Evolutionary conservation across 1,139 yeast genomes (phyloP).

Genomic region (Blastobotrys ciferrii): DNA sequence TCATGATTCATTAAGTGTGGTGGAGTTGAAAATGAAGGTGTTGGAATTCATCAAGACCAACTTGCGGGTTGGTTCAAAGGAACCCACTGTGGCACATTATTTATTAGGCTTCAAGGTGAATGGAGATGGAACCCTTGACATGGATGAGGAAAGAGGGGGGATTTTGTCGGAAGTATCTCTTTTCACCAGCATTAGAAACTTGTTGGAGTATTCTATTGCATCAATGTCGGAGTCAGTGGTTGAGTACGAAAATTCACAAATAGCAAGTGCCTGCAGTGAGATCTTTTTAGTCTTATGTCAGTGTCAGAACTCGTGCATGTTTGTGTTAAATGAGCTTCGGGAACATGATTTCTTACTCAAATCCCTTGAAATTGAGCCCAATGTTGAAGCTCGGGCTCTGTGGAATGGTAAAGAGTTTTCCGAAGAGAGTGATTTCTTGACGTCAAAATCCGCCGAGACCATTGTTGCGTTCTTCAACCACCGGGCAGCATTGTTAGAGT

Average conservation of each 20-base stretch:
- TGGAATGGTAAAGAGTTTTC: slow-evolving; percentile 55
- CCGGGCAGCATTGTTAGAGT: slow-evolving; percentile 61
- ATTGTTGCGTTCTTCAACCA: slow-evolving; percentile 61
- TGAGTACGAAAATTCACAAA: slow-evolving; percentile 53
- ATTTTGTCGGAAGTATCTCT: slow-evolving; percentile 54
- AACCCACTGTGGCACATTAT: slow-evolving; percentile 65
- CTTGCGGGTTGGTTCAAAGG: slow-evolving; percentile 43
- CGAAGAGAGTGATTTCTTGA: slow-evolving; percentile 34
- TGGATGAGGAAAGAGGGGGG: slow-evolving; percentile 47
- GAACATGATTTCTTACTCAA: slow-evolving; percentile 50
- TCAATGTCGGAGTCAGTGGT: slow-evolving; percentile 44
- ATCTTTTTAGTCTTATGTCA: slow-evolving; percentile 59
- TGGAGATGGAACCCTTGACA: slow-evolving; percentile 42
- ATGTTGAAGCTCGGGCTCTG: slow-evolving; percentile 43
- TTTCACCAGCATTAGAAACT: slow-evolving; percentile 51
- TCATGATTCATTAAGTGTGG: slow-evolving; percentile 18
- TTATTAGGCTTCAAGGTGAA: slow-evolving; percentile 66
- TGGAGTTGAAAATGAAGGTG: slow-evolving; percentile 55
- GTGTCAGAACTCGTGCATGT: slow-evolving; percentile 51
- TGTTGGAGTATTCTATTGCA: slow-evolving; percentile 50
- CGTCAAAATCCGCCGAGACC: slow-evolving; percentile 45
- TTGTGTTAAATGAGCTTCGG: slow-evolving; percentile 56
- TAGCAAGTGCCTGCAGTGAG: slow-evolving; percentile 58
- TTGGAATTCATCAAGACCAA: slow-evolving; percentile 57
- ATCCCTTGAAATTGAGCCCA: slow-evolving; percentile 54